Evolutionary conservation across 805 yeast species (phyloP), one percentile per base, ranked within the genome.

Genomic region (Ogataea trehalophila): DNA sequence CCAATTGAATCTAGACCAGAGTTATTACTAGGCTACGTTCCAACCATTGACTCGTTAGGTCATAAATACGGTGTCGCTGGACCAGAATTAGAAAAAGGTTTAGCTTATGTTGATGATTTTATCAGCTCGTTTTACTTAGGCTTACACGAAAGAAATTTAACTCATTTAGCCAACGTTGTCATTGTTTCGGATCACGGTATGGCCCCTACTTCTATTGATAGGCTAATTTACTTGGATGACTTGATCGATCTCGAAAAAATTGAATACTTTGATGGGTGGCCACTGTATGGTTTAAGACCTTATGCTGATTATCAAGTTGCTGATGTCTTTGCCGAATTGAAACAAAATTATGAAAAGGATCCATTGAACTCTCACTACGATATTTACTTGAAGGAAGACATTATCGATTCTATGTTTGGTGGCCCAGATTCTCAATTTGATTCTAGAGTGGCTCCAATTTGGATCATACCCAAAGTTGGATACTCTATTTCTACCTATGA

Each of bases 101-200:
- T 89, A 46, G 59, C 56, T 2, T 68, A 79, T 44, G 91, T 90
- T 8, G 97, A 92, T 67, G 59, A 63, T 14, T 83, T 84, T 52
- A 65, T 92, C 14, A 75, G 72, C 15, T 61, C 69, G 5, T 48
- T 88, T 37, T 68, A 73, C 15, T 51, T 65, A 23, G 83, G 77
- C 8, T 55, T 91, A 18, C 49, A 59, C 0, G 58, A 62, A 17
- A 71, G 96, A 46, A 81, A 85, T 54, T 67, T 89, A 49, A 67
- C 75, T 0, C 73, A 80, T 20, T 73, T 88, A 38, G 86, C 85
- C 17, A 91, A 92, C 61, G 66, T 91, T 18, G 67, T 92, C 0
- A 69, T 91, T 39, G 85, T 91, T 4, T 87, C 96, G 40, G 97
- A 91, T 63, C 97, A 90, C 62, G 97, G 97, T 11, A 90, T 89